A percentile compares a stretch with the other conserved stretches of the same genome.
Evolutionary conservation across 441 rosid genomes (phyloP).

Genomic region (Euphorbia celastroides): DNA sequence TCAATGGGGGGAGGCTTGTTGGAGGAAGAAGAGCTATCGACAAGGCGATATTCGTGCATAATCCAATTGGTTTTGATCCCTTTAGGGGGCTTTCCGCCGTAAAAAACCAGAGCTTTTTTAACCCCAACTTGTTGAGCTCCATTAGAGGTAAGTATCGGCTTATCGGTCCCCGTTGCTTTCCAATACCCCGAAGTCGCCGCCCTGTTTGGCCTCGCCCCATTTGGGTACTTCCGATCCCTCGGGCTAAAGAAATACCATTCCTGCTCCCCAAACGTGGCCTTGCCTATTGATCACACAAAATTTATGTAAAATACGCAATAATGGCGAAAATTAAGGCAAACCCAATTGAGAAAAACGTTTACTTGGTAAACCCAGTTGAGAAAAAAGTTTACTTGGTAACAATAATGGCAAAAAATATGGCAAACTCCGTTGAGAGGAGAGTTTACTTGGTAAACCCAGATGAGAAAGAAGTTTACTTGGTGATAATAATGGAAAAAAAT

Average conservation of each 20-base stretch:
- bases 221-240: slow-evolving; percentile 85
- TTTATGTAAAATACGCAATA: neutral
- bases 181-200: slow-evolving; percentile 97
- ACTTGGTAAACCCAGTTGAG: slow-evolving; percentile 68
- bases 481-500: neutral
- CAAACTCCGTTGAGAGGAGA: neutral
- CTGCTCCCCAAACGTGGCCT: slow-evolving; percentile 84
- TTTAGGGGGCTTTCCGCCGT: slow-evolving; percentile 88
- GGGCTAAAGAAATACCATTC: slow-evolving; percentile 97
- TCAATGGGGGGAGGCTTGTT: slow-evolving; percentile 38
- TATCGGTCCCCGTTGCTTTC: slow-evolving; percentile 96
- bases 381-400: slow-evolving; percentile 52
- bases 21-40: slow-evolving; percentile 28
- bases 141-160: slow-evolving; percentile 58
- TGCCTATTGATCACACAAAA: slow-evolving; percentile 32
- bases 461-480: slow-evolving; percentile 40
- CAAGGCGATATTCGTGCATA: slow-evolving; percentile 89
- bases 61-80: slow-evolving; percentile 92
- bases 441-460: slow-evolving; percentile 73
- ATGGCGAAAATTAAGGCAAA: neutral
- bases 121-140: slow-evolving; percentile 78
- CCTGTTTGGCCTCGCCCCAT: slow-evolving; percentile 84
- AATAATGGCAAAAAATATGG: too few species aligned
- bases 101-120: slow-evolving; percentile 84
- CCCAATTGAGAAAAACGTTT: neutral